These are phyloP conservation scores for Hebeloma cylindrosporum DNA, from an alignment of 768 basidiomycete species.

Conservation along the genomic window DNA sequence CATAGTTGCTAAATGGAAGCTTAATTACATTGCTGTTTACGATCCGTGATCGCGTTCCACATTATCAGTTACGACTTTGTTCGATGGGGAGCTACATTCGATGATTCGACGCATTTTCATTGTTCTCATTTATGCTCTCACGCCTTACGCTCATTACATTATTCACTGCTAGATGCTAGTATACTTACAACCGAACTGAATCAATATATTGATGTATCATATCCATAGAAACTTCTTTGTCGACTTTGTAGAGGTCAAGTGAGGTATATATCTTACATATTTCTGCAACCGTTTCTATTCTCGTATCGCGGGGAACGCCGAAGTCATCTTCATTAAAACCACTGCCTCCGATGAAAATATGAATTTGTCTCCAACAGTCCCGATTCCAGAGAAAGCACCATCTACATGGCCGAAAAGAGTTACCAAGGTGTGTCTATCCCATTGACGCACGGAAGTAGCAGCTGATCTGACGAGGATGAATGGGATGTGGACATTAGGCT, in stretches of 20 bases:
- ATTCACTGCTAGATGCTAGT: constrained; percentile 8
- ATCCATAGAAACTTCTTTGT: too few relatives aligned
- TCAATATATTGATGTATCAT: constrained; percentile 9
- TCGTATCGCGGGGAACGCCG: constrained; percentile 34
- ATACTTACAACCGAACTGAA: constrained; percentile 3
- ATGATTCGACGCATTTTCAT: background rate
- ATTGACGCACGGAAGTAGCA: background rate
- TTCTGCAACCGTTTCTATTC: constrained; percentile 13
- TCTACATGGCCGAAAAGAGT: constrained; percentile 52
- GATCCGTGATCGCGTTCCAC: constrained; percentile 2
- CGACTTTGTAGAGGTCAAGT: background rate
- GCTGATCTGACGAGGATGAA: constrained; percentile 13
- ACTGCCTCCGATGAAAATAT: constrained; percentile 37
- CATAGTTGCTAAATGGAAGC: constrained; percentile 53
- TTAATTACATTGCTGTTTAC: constrained; percentile 59
- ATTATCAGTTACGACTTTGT: constrained; percentile 2
- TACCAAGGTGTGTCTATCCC: constrained; percentile 41
- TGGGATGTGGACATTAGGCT: constrained; percentile 36
- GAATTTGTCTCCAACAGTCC: constrained; percentile 39
- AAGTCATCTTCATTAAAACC: constrained; percentile 29
- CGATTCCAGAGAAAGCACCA: constrained; percentile 53
- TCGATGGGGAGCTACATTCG: constrained; percentile 4
- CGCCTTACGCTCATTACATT: constrained; percentile 8
- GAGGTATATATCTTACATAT: background rate
- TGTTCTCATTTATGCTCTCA: background rate